Evolutionary conservation across 2,329 filamentous ascomycete genomes (phyloP).

Genomic region (Achaetomium macrosporum): DNA sequence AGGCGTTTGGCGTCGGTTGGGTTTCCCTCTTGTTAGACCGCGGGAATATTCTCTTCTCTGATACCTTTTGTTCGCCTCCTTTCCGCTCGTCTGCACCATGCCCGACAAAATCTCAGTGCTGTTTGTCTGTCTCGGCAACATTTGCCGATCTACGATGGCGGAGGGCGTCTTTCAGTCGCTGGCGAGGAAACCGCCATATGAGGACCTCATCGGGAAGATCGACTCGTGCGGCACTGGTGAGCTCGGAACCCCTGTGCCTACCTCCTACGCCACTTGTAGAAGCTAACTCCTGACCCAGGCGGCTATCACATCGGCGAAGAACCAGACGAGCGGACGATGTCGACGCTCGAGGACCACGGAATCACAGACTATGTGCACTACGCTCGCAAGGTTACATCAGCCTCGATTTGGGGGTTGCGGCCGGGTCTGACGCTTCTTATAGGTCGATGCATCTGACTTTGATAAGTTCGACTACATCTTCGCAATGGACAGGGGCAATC

Average conservation of each 20-base stretch:
- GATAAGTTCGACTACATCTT: slow-evolving; percentile 86
- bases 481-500: slow-evolving; percentile 85
- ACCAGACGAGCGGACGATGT: slow-evolving; percentile 79
- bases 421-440: slow-evolving; percentile 1
- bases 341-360: slow-evolving; percentile 65
- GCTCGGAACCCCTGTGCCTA: not conserved
- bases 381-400: slow-evolving; percentile 63
- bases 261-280: not conserved
- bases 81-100: slow-evolving; percentile 18
- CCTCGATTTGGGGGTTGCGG: not conserved
- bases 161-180: slow-evolving; percentile 84
- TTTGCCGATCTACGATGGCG: slow-evolving; percentile 91
- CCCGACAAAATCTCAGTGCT: slow-evolving; percentile 59
- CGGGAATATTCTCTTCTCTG: not conserved
- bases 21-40: not conserved
- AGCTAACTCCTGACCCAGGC: slow-evolving; percentile 37
- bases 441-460: slow-evolving; percentile 65
- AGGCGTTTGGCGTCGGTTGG: not conserved
- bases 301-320: slow-evolving; percentile 74
- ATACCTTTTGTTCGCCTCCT: not conserved
- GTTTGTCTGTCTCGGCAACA: slow-evolving; percentile 96
- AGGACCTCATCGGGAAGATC: slow-evolving; percentile 57
- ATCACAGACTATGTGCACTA: slow-evolving; percentile 72
- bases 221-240: slow-evolving; percentile 82
- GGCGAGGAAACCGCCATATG: slow-evolving; percentile 54